Evolutionary conservation across 139 green algal genomes (phyloP).

Genomic region (Prasinococcaceae sp.): DNA sequence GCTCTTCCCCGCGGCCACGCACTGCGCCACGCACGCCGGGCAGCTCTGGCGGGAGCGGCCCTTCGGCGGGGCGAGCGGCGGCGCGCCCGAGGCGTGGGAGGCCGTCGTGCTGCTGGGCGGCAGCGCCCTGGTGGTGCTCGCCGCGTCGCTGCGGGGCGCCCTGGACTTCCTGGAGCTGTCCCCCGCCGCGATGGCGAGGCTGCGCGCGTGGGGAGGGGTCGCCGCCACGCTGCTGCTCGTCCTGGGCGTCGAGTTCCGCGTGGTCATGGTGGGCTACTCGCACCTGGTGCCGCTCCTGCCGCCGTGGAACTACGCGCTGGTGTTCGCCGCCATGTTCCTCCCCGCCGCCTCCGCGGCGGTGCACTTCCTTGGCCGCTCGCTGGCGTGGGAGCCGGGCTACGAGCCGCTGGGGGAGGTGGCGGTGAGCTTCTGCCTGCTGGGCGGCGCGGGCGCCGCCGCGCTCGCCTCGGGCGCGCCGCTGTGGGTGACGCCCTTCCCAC

Average conservation of each 20-base stretch:
- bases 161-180: too few species aligned
- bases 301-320: constrained; percentile 63
- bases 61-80: too few species aligned
- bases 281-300: constrained; percentile 68
- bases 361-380: too few species aligned
- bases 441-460: constrained; percentile 24
- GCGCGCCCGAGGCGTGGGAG: too few species aligned
- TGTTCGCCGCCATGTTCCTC: constrained; percentile 50
- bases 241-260: constrained; percentile 55
- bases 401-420: constrained; percentile 14
- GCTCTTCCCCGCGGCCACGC: too few species aligned
- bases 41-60: too few species aligned
- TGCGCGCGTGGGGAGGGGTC: too few species aligned
- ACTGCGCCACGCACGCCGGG: too few species aligned
- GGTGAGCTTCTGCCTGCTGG: constrained; percentile 10
- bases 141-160: too few species aligned
- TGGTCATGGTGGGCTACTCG: constrained; percentile 66
- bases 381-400: too few species aligned
- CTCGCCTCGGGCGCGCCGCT: constrained; percentile 25
- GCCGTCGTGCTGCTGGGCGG: too few species aligned
- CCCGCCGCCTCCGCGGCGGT: constrained; percentile 28
- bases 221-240: constrained; percentile 27
- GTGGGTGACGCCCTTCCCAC: constrained; percentile 43
- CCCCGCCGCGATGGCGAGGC: too few species aligned
- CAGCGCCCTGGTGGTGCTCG: constrained; percentile 27